phyloP scores from a whole-genome alignment of 2,329 filamentous ascomycete genomes.

The Celoporthe dispersa region DNA sequence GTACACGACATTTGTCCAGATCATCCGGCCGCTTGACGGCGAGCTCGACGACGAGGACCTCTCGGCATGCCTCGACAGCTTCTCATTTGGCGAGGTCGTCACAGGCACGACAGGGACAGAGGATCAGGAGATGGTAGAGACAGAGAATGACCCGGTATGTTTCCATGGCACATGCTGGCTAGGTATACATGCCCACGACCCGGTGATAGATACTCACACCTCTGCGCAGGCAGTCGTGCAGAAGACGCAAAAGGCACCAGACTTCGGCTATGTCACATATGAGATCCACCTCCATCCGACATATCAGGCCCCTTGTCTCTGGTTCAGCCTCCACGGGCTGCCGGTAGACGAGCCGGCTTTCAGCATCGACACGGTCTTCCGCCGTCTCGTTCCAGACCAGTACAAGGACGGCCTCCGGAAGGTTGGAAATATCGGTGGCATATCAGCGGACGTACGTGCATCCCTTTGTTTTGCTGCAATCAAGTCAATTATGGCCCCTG shows the following conservation, averaged over 20 bases:
- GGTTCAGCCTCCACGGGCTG: slow-evolving; percentile 69
- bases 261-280: slow-evolving; percentile 63
- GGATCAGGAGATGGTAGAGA: slow-evolving; percentile 54
- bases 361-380: slow-evolving; percentile 71
- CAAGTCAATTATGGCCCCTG: slow-evolving; percentile 36
- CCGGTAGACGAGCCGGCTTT: slow-evolving; percentile 60
- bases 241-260: slow-evolving; percentile 38
- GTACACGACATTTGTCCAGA: slow-evolving; percentile 59
- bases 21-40: slow-evolving; percentile 56
- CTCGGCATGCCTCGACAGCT: slow-evolving; percentile 48
- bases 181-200: background rate
- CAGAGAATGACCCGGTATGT: slow-evolving; percentile 58
- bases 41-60: slow-evolving; percentile 51
- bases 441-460: slow-evolving; percentile 74
- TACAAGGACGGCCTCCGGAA: slow-evolving; percentile 65
- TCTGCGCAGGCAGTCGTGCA: slow-evolving; percentile 46
- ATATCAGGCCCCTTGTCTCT: slow-evolving; percentile 76
- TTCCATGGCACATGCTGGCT: background rate
- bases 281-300: slow-evolving; percentile 77
- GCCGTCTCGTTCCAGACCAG: slow-evolving; percentile 69
- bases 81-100: slow-evolving; percentile 45
- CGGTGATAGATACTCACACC: slow-evolving; percentile 9
- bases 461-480: slow-evolving; percentile 34
- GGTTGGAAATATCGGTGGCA: slow-evolving; percentile 70
- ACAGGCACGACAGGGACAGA: slow-evolving; percentile 33